Evolutionary conservation across 2,329 filamentous ascomycete species (phyloP).

Genomic region (Monosporascus sp.): DNA sequence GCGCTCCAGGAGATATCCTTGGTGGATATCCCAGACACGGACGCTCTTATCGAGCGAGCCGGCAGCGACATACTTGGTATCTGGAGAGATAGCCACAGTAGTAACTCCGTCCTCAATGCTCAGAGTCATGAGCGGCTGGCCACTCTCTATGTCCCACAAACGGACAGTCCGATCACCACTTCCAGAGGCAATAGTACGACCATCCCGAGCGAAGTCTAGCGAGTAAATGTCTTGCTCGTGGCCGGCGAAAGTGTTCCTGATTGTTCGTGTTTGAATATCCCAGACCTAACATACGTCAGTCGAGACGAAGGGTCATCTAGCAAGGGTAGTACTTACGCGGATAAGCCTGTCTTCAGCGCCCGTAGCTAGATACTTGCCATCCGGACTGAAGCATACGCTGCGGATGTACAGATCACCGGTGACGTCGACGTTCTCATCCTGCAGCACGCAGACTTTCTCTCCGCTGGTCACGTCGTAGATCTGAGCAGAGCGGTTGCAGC

Average conservation of each 20-base stretch:
- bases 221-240: constrained; percentile 99
- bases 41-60: constrained; percentile 97
- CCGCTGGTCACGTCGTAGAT: constrained; percentile 92
- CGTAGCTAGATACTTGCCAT: constrained; percentile 88
- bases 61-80: constrained; percentile 89
- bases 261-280: constrained; percentile 80
- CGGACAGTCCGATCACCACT: constrained; percentile 92
- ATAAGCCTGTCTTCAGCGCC: constrained; percentile 98
- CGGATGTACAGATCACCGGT: constrained; percentile 93
- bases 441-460: constrained; percentile 80
- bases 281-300: constrained; percentile 62
- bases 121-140: constrained; percentile 75
- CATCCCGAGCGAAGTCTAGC: constrained; percentile 89
- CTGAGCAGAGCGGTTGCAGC: constrained; percentile 97
- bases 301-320: background rate
- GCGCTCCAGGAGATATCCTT: constrained; percentile 81
- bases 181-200: constrained; percentile 89
- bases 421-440: constrained; percentile 82
- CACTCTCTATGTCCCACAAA: constrained; percentile 90
- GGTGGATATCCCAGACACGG: constrained; percentile 88
- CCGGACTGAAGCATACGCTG: constrained; percentile 97
- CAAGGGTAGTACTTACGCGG: constrained; percentile 56
- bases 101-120: constrained; percentile 96
- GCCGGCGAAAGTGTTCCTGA: constrained; percentile 89
- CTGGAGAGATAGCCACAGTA: constrained; percentile 93